A percentile compares a stretch with the other conserved stretches of the same genome.
Conservation (phyloP, 2,329 filamentous ascomycete genomes). For the Aspergillus ibericus region DNA sequence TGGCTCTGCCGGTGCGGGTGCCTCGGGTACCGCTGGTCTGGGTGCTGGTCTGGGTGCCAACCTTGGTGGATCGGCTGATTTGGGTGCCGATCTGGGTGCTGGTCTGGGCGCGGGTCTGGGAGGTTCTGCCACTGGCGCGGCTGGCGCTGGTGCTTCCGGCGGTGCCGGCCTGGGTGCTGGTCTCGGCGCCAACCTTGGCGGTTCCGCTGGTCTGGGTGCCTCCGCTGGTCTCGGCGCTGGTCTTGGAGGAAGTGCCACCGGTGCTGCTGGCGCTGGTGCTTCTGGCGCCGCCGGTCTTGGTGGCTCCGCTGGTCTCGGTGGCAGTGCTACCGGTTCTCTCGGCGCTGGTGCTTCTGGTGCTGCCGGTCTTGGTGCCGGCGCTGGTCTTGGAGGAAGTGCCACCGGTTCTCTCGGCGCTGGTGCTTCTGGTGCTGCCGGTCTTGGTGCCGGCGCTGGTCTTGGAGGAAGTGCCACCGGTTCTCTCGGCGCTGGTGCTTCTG, state of each 20-base stretch:
- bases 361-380: neutral
- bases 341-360: neutral
- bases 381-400: neutral
- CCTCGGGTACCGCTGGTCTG: neutral
- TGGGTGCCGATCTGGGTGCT: neutral
- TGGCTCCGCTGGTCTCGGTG: neutral
- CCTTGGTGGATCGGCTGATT: neutral
- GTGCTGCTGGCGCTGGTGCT: neutral
- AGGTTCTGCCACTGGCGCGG: neutral
- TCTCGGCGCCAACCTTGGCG: too few relatives aligned
- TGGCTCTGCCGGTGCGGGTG: neutral
- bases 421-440: neutral
- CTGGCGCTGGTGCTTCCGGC: neutral
- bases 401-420: neutral
- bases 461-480: neutral
- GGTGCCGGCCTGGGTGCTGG: neutral
- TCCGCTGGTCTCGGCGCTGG: neutral
- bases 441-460: neutral
- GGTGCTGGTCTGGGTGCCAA: neutral
- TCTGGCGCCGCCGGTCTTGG: neutral
- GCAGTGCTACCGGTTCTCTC: too few relatives aligned
- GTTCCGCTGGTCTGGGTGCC: neutral
- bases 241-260: neutral
- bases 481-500: neutral
- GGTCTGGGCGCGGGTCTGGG: neutral